Percentiles rank a stretch among this genome's conserved stretches.
These are phyloP conservation scores for Danielozyma ontarioensis DNA, from an alignment of 805 yeast genomes.

Conservation along the genomic window DNA sequence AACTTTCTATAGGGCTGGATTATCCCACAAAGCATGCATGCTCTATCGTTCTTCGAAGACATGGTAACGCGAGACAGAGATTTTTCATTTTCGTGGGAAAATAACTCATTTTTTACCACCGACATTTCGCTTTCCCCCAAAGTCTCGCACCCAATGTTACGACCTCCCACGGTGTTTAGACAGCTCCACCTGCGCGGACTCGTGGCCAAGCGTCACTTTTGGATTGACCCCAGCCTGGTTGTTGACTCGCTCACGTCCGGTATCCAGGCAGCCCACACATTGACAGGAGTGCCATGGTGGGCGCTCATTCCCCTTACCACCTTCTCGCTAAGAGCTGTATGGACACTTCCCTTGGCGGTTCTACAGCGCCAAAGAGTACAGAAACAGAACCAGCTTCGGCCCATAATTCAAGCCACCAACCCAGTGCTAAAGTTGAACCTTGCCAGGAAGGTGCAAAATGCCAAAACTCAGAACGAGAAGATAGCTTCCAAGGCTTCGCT, in stretches of 20 bases:
- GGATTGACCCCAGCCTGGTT: slow-evolving; percentile 27
- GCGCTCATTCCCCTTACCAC: slow-evolving; percentile 72
- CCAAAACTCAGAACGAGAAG: slow-evolving; percentile 17
- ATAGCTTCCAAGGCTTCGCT: slow-evolving; percentile 1
- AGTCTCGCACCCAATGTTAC: no score
- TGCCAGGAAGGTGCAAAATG: slow-evolving; percentile 42
- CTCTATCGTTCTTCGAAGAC: slow-evolving; percentile 74
- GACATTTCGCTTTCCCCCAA: no score
- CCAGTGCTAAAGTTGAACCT: slow-evolving; percentile 64
- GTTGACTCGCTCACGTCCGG: slow-evolving; percentile 30
- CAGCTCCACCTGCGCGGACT: no score
- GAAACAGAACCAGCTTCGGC: slow-evolving; percentile 66
- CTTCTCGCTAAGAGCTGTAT: slow-evolving; percentile 52
- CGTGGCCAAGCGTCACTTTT: slow-evolving; percentile 12
- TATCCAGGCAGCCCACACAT: slow-evolving; percentile 46
- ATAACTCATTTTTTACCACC: no score
- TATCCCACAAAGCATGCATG: slow-evolving; percentile 95
- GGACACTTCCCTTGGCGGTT: slow-evolving; percentile 78
- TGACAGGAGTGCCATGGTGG: slow-evolving; percentile 78
- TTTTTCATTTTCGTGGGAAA: neutral
- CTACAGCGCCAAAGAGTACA: slow-evolving; percentile 63
- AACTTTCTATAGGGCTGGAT: slow-evolving; percentile 73
- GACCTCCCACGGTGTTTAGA: no score
- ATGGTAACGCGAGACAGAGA: slow-evolving; percentile 10
- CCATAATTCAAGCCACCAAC: slow-evolving; percentile 65